A percentile compares a stretch with the other conserved stretches of the same genome.
Evolutionary conservation across 768 basidiomycete genomes (phyloP).

Genomic region (Agrocybe pediades): DNA sequence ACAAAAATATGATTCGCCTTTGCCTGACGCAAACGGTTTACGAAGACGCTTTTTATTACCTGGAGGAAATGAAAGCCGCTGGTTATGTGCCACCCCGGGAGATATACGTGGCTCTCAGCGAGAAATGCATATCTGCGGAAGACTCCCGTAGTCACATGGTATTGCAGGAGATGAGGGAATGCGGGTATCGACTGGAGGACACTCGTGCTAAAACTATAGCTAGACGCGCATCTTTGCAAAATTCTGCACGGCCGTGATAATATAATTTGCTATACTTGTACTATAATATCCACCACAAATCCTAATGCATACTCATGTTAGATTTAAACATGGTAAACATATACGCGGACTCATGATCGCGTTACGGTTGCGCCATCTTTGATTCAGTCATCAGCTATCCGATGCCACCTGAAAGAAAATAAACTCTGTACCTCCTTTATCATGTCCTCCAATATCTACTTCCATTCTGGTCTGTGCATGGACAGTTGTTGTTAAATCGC

Average conservation of each 20-base stretch:
- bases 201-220: conserved; percentile 2
- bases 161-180: conserved; percentile 69
- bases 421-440: no score
- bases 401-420: not conserved
- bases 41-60: conserved; percentile 86
- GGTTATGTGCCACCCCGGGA: conserved; percentile 51
- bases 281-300: no score
- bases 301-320: no score
- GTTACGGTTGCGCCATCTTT: conserved; percentile 27
- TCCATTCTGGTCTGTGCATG: conserved; percentile 57
- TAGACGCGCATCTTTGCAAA: not conserved
- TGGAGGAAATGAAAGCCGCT: conserved; percentile 83
- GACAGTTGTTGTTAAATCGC: not conserved
- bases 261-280: not conserved
- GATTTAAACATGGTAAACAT: no score
- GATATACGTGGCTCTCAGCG: conserved; percentile 62
- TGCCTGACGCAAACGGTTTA: conserved; percentile 73
- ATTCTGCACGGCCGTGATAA: not conserved
- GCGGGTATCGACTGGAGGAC: conserved; percentile 45
- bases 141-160: conserved; percentile 70
- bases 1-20: conserved; percentile 66
- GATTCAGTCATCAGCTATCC: conserved; percentile 1
- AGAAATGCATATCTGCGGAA: conserved; percentile 52
- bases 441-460: conserved; percentile 63
- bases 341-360: conserved; percentile 24